Percentiles rank a stretch among this genome's conserved stretches.
Evolutionary conservation across 345 rosid species (phyloP).

Genomic region (Gossypioides kirkii): DNA sequence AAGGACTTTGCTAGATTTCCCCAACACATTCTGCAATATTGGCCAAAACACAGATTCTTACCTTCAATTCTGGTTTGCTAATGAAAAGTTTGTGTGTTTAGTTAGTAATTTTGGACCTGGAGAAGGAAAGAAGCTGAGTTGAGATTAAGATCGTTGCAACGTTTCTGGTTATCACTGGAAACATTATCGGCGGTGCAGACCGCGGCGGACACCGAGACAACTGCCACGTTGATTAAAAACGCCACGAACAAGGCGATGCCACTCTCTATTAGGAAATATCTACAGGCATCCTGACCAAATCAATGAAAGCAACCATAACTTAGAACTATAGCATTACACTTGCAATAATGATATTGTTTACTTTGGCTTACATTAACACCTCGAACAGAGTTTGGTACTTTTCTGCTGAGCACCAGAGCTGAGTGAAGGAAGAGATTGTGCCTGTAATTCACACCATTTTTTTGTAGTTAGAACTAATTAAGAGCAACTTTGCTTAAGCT

Average conservation of each 20-base stretch:
- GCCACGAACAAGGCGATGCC: slow-evolving; percentile 59
- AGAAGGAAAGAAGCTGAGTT: slow-evolving; percentile 69
- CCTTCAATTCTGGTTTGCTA: background rate
- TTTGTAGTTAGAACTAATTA: too few species aligned
- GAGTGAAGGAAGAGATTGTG: slow-evolving; percentile 51
- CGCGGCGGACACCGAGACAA: slow-evolving; percentile 50
- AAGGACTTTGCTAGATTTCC: slow-evolving; percentile 46
- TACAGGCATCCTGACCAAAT: slow-evolving; percentile 46
- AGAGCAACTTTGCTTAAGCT: too few species aligned
- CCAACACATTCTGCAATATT: slow-evolving; percentile 52
- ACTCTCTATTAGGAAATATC: slow-evolving; percentile 55
- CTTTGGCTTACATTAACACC: slow-evolving; percentile 40
- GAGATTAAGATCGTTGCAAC: slow-evolving; percentile 46
- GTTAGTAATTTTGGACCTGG: slow-evolving; percentile 26
- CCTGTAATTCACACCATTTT: slow-evolving; percentile 15
- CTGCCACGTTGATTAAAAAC: slow-evolving; percentile 50
- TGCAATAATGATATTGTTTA: background rate
- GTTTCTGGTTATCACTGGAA: slow-evolving; percentile 14
- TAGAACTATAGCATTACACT: background rate
- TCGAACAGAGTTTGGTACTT: slow-evolving; percentile 41
- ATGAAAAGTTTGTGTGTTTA: background rate
- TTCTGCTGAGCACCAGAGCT: slow-evolving; percentile 40
- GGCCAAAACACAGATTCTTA: background rate
- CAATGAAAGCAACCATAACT: background rate
- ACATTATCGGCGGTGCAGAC: slow-evolving; percentile 36